These are phyloP conservation scores for Tephrocybe rancida DNA, from an alignment of 768 basidiomycete genomes.

Conservation along the genomic window DNA sequence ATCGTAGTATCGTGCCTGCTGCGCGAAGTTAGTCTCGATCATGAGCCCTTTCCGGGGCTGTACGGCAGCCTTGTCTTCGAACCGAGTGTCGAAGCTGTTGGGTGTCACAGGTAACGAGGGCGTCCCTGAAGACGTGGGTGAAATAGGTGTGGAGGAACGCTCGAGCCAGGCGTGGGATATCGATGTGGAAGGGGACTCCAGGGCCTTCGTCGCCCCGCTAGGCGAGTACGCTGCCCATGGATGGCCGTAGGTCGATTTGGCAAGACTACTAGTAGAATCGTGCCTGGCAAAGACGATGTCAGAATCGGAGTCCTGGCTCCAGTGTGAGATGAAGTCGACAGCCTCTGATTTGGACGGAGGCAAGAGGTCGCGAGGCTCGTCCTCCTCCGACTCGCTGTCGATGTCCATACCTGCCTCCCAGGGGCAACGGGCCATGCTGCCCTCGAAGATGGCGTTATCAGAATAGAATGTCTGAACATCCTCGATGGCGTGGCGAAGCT, in stretches of 20 bases:
- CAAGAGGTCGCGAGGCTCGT: slow-evolving; percentile 39
- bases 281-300: slow-evolving; percentile 48
- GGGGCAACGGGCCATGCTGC: slow-evolving; percentile 76
- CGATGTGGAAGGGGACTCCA: slow-evolving; percentile 53
- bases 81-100: slow-evolving; percentile 47
- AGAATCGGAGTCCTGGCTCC: slow-evolving; percentile 61
- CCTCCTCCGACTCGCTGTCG: slow-evolving; percentile 57
- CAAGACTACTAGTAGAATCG: slow-evolving; percentile 23
- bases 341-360: slow-evolving; percentile 37
- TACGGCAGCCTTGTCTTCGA: slow-evolving; percentile 35
- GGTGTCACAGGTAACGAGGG: slow-evolving; percentile 64
- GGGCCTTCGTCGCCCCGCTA: slow-evolving; percentile 55
- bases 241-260: slow-evolving; percentile 42
- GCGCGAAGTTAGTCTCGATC: slow-evolving; percentile 58
- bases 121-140: slow-evolving; percentile 39
- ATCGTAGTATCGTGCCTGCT: slow-evolving; percentile 46
- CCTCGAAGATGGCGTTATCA: slow-evolving; percentile 77
- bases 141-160: slow-evolving; percentile 46
- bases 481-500: slow-evolving; percentile 60
- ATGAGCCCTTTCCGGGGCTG: slow-evolving; percentile 49
- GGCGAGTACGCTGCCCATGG: slow-evolving; percentile 47
- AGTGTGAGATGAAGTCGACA: slow-evolving; percentile 47
- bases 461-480: slow-evolving; percentile 70
- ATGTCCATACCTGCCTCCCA: slow-evolving; percentile 80
- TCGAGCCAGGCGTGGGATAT: slow-evolving; percentile 39